Percentiles rank a stretch among this genome's conserved stretches.
Conservation (phyloP, 805 yeast genomes). For the Myxozyma melibiosi region DNA sequence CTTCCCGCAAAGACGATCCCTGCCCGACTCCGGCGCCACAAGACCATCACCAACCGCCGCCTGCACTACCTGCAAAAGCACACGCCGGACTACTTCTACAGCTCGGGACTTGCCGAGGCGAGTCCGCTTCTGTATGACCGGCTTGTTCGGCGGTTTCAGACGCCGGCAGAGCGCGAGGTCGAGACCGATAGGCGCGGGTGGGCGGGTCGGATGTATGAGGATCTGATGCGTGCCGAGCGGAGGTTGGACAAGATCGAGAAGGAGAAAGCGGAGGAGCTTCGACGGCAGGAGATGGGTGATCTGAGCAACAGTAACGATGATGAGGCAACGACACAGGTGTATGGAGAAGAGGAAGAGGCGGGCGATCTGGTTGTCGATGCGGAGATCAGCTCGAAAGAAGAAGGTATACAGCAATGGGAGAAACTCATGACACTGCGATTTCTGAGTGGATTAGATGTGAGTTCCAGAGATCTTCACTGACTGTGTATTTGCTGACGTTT, state of each 20-base stretch:
- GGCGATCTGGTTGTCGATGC: not conserved
- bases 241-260: constrained; percentile 4
- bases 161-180: constrained; percentile 22
- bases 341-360: not conserved
- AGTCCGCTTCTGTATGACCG: constrained; percentile 18
- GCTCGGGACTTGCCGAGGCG: constrained; percentile 22
- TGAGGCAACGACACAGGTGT: not conserved
- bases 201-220: constrained; percentile 31
- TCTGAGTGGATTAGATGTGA: constrained; percentile 26
- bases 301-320: too few relatives aligned
- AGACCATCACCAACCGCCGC: constrained; percentile 18
- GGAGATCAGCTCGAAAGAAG: constrained; percentile 11
- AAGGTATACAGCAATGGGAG: constrained; percentile 24
- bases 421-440: constrained; percentile 25
- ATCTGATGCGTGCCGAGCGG: constrained; percentile 27
- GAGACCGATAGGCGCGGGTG: constrained; percentile 20
- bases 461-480: not conserved
- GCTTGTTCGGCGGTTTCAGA: constrained; percentile 20
- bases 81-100: constrained; percentile 13
- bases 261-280: constrained; percentile 8
- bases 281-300: not conserved
- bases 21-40: constrained; percentile 8
- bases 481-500: not conserved
- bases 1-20: constrained; percentile 2
- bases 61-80: constrained; percentile 18